Base-by-base conservation (phyloP, 2,329 filamentous ascomycete genomes). In the Nemania sp. region DNA sequence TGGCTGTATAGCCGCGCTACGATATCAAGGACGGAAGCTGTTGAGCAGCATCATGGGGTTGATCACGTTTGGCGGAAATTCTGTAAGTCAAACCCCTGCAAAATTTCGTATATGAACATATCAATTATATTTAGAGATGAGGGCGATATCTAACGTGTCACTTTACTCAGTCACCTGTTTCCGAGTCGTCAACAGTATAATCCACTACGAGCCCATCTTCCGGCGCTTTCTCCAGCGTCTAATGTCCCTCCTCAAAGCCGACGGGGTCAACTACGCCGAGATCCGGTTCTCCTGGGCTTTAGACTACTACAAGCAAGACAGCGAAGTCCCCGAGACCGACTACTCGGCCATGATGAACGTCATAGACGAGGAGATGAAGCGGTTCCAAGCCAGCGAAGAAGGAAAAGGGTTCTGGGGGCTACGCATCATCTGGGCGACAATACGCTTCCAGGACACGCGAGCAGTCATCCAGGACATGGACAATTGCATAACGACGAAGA, bases 121-220 rank as follows among this genome's bases (percentile, higher is more conserved):
- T 34, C 14, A 9, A 34, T 15, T 14, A 33, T 14, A n/a, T n/a
- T 17, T 3, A 34, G 31, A 20, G 24, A 23, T 26, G n/a, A 14
- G 15, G 15, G 5, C 19, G 7, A 34, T 30, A 3, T 42, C 52
- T 58, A 52, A 55, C 48, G 22, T 8, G 17, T 31, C 34, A 46
- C 15, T 28, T 19, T n/a, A 33, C 33, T n/a, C 14, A 60, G 57
- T 50, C 30, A 48, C 52, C 39, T 88, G 86, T 57, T 96, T 97
- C 71, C 73, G 80, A 2, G 82, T 93, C 3, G 79, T 93, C 39
- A 82, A 83, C 34, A 86, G 84, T 14, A 81, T 96, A 46, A 79
- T 96, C 43, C 89, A 88, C 72, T 96, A 97, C 72, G 93, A 97
- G 72, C 92, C 92, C 12, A 90, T 97, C 59, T 93, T 90, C 73